Conservation (phyloP, 305 asterid genomes). For the Solanum aculeatissimum region DNA sequence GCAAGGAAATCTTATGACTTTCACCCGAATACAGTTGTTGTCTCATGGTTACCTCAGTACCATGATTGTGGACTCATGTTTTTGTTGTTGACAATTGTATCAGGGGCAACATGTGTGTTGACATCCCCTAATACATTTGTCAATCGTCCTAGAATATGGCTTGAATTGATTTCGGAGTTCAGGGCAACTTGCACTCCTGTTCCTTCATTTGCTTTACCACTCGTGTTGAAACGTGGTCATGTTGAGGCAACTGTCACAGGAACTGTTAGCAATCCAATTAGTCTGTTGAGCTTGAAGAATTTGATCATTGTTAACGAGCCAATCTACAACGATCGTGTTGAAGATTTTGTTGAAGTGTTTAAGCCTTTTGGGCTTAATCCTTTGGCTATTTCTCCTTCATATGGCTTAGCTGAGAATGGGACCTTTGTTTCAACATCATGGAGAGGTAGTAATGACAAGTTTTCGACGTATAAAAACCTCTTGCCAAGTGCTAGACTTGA, state of each 20-base stretch:
- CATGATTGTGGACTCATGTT: constrained; percentile 88
- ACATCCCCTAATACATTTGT: constrained; percentile 52
- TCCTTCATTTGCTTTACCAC: constrained; percentile 68
- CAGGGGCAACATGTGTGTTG: constrained; percentile 63
- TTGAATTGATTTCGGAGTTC: constrained; percentile 43
- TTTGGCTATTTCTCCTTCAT: constrained; percentile 54
- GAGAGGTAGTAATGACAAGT: constrained; percentile 19
- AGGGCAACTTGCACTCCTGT: constrained; percentile 69
- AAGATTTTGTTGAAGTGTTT: constrained; percentile 34
- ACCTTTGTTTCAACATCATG: constrained; percentile 76
- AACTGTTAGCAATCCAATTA: constrained; percentile 1
- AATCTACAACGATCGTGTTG: constrained; percentile 26
- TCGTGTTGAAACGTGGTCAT: constrained; percentile 45
- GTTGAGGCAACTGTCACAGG: constrained; percentile 1
- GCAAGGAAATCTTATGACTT: constrained; percentile 62
- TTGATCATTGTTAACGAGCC: constrained; percentile 73
- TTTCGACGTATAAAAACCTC: constrained; percentile 22
- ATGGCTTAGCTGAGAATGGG: constrained; percentile 74
- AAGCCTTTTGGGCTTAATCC: constrained; percentile 34
- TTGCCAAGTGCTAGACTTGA: constrained; percentile 61
- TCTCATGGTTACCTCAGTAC: constrained; percentile 80
- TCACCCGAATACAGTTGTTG: constrained; percentile 51
- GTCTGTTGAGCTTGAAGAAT: constrained; percentile 37
- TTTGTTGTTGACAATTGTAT: constrained; percentile 41
- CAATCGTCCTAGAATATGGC: constrained; percentile 63